Percentiles rank a stretch among this genome's conserved stretches.
Evolutionary conservation across 768 basidiomycete genomes (phyloP).

Genomic region (Boletus barrowsii): DNA sequence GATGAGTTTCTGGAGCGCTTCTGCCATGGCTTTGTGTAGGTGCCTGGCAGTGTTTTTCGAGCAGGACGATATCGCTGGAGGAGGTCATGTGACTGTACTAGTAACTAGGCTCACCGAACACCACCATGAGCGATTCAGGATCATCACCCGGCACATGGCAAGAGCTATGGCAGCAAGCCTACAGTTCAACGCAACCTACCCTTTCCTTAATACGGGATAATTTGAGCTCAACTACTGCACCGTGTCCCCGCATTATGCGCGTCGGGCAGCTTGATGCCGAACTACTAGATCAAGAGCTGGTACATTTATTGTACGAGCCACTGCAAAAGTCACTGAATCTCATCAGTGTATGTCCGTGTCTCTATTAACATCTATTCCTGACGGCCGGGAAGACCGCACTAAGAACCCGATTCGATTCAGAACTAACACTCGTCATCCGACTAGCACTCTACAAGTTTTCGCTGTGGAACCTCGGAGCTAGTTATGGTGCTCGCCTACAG

Average conservation of each 20-base stretch:
- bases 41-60: not conserved
- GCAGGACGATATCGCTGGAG: too few relatives aligned
- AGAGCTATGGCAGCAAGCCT: constrained; percentile 56
- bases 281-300: constrained; percentile 84
- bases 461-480: constrained; percentile 75
- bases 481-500: constrained; percentile 81
- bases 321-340: constrained; percentile 66
- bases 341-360: constrained; percentile 52
- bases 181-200: constrained; percentile 56
- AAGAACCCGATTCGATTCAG: constrained; percentile 66
- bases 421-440: constrained; percentile 67
- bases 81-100: constrained; percentile 13
- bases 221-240: constrained; percentile 31
- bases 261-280: constrained; percentile 92
- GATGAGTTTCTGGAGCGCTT: constrained; percentile 75
- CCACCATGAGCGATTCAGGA: constrained; percentile 14
- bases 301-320: constrained; percentile 79
- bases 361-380: constrained; percentile 5
- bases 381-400: constrained; percentile 47
- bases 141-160: constrained; percentile 20
- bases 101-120: not conserved
- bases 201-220: constrained; percentile 47
- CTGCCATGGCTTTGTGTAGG: constrained; percentile 50
- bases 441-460: constrained; percentile 78
- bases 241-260: constrained; percentile 55